These are phyloP conservation scores for Phytopythium boreale DNA, from an alignment of 352 stramenopile genomes.

Conservation along the genomic window DNA sequence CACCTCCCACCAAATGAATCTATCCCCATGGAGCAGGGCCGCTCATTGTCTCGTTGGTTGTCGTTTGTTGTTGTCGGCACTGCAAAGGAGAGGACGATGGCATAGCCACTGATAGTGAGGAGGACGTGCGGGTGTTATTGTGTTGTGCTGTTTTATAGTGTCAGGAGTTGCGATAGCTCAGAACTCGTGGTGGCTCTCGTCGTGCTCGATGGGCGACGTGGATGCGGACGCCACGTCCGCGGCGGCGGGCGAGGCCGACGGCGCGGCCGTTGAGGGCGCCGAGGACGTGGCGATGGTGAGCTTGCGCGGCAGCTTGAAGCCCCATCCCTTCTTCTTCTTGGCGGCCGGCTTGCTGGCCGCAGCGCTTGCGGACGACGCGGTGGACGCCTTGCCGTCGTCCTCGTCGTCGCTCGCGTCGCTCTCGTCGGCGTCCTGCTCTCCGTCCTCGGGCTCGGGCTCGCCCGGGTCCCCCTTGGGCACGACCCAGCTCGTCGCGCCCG, in stretches of 20 bases:
- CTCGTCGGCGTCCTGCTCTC: conserved; percentile 12
- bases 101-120: not conserved
- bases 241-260: conserved; percentile 5
- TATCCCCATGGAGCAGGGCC: not conserved
- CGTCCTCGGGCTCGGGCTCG: conserved; percentile 16
- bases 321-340: conserved; percentile 35
- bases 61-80: too few species aligned
- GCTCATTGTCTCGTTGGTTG: too few species aligned
- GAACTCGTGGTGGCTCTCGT: conserved; percentile 56
- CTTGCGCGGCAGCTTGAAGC: conserved; percentile 38
- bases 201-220: conserved; percentile 37
- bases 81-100: too few species aligned
- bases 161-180: conserved; percentile 12
- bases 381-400: conserved; percentile 25
- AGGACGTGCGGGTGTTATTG: conserved; percentile 5
- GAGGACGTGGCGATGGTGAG: conserved; percentile 25
- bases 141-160: conserved; percentile 6
- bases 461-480: conserved; percentile 33
- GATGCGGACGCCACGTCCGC: conserved; percentile 20
- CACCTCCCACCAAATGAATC: not conserved
- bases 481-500: conserved; percentile 66
- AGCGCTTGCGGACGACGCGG: conserved; percentile 25
- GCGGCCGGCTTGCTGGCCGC: conserved; percentile 20
- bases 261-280: conserved; percentile 7
- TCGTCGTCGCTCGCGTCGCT: conserved; percentile 20